Evolutionary conservation across 2,329 filamentous ascomycete species (phyloP).

Genomic region (Trichoderma hamatum): DNA sequence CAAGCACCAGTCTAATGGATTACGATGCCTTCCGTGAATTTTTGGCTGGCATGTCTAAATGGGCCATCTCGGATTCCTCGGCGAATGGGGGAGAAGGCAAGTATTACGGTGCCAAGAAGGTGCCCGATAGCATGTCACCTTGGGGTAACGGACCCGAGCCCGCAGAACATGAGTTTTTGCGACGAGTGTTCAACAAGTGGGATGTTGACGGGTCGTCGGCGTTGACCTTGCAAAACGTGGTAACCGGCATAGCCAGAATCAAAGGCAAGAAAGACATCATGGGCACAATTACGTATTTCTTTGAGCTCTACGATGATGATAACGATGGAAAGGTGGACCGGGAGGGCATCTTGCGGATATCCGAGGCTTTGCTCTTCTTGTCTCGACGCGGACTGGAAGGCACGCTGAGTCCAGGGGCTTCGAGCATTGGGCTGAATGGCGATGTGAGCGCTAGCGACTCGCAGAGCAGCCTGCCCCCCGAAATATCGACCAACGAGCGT

Average conservation of each 20-base stretch:
- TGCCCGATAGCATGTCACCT: conserved; percentile 49
- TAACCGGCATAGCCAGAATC: conserved; percentile 84
- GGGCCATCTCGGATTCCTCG: conserved; percentile 89
- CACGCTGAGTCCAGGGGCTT: conserved; percentile 66
- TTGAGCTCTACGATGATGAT: conserved; percentile 94
- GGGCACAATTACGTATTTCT: conserved; percentile 97
- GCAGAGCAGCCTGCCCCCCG: conserved; percentile 47
- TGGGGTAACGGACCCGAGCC: conserved; percentile 66
- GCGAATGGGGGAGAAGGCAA: conserved; percentile 63
- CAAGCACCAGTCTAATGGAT: conserved; percentile 92
- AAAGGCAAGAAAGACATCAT: conserved; percentile 96
- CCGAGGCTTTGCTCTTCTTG: conserved; percentile 89
- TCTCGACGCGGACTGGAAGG: conserved; percentile 86
- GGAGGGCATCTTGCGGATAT: conserved; percentile 92
- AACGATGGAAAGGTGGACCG: conserved; percentile 89
- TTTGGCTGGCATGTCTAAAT: conserved; percentile 83
- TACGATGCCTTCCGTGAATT: conserved; percentile 97
- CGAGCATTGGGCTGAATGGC: conserved; percentile 56
- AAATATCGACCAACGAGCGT: conserved; percentile 75
- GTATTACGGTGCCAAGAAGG: conserved; percentile 57
- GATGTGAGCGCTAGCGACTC: conserved; percentile 39
- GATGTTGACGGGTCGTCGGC: conserved; percentile 76
- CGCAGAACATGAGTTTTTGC: conserved; percentile 93
- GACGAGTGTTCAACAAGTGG: conserved; percentile 85
- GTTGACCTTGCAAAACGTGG: conserved; percentile 86